These are phyloP conservation scores for Bromus sterilis DNA, from an alignment of 176 grass and related monocot species.

Conservation along the genomic window DNA sequence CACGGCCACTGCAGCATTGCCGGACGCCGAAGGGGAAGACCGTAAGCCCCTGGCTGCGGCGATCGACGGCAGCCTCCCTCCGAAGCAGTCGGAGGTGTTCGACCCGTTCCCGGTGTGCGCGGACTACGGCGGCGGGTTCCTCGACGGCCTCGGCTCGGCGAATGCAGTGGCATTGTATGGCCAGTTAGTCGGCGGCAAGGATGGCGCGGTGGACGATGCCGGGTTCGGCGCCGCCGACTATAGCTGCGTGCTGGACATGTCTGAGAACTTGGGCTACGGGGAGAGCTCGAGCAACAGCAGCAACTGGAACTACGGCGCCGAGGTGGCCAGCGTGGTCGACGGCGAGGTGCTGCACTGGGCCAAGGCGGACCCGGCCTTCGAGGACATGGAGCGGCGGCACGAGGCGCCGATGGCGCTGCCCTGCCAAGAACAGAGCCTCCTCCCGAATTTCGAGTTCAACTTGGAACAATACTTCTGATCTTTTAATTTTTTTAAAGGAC, in stretches of 20 bases:
- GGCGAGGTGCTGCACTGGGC: constrained; percentile 50
- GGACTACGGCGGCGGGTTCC: constrained; percentile 36
- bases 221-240: constrained; percentile 43
- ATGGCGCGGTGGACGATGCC: not conserved
- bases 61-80: not conserved
- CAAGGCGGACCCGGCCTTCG: not conserved
- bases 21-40: not conserved
- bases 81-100: constrained; percentile 22
- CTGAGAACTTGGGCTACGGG: constrained; percentile 57
- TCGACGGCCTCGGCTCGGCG: not conserved
- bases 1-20: not conserved
- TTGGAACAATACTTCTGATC: constrained; percentile 44
- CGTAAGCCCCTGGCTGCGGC: not conserved
- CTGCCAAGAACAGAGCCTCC: constrained; percentile 52
- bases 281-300: constrained; percentile 74
- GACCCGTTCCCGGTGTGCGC: constrained; percentile 49
- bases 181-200: not conserved
- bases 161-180: constrained; percentile 22
- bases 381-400: not conserved
- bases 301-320: constrained; percentile 52
- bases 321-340: constrained; percentile 37
- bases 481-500: not conserved
- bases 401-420: constrained; percentile 35
- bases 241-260: constrained; percentile 55
- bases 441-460: constrained; percentile 51